phyloP scores from a whole-genome alignment of 225 moss, liverwort and hornwort genomes.

The Pseudisothecium myosuroides region DNA sequence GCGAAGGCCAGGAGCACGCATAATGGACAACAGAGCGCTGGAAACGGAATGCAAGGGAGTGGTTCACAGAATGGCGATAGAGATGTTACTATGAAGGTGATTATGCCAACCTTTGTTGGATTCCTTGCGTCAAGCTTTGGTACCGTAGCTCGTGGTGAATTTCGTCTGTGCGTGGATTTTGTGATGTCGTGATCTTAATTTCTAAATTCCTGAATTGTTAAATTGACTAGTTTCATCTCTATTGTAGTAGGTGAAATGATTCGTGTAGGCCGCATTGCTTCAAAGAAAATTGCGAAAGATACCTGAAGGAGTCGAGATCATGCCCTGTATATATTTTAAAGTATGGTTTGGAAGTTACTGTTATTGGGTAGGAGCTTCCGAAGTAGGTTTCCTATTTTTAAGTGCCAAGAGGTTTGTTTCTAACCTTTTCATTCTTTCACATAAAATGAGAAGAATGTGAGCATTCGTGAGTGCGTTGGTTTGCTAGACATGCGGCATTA shows the following conservation, averaged over 20 bases:
- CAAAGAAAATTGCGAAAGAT: too few species aligned
- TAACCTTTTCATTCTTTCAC: neutral
- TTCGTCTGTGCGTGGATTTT: neutral
- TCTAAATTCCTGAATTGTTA: neutral
- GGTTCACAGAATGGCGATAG: neutral
- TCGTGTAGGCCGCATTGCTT: neutral
- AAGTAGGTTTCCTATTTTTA: neutral
- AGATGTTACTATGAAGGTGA: slow-evolving; percentile 16
- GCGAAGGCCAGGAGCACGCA: slow-evolving; percentile 5
- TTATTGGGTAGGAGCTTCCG: too few species aligned
- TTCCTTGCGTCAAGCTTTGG: neutral
- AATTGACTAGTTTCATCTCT: neutral
- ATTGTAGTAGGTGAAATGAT: neutral
- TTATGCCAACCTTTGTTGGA: neutral
- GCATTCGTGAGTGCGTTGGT: neutral
- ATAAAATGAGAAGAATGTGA: neutral
- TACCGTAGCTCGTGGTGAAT: neutral
- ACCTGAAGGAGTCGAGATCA: neutral
- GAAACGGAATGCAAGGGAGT: neutral
- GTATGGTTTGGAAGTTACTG: neutral
- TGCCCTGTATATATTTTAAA: too few species aligned
- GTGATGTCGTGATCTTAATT: neutral
- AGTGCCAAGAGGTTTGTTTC: neutral
- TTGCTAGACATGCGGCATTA: neutral
- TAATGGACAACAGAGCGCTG: neutral